Evolutionary conservation across 805 yeast species (phyloP), one percentile per base, ranked within the genome.

Genomic region (Kregervanrija pseudodelftensis): DNA sequence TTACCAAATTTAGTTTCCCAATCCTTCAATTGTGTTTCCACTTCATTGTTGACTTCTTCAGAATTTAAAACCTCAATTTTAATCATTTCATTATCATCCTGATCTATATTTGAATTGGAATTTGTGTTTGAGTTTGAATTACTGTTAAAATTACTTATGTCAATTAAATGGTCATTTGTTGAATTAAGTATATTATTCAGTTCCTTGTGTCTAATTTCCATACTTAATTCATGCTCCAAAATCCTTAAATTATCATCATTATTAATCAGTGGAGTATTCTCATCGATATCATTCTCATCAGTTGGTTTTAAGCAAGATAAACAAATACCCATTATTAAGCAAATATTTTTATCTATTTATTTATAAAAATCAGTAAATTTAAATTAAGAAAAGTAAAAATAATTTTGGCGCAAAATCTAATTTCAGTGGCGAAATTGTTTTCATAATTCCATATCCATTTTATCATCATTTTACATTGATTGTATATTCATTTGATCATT

Each of bases 131-230:
- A 34, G 12, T 35, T 39, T 5, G 45, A 37, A 39, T 40, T 39
- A 8, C 36, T 17, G 32, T 46, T 48, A 37, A 59, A 54, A 14
- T 49, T 52, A 1, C 60, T 46, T 30, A 59, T 47, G 44, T 61
- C 65, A n/a, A 60, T 59, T 13, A 63, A 47, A 43, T 60, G 58
- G 31, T 64, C 67, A 43, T 62, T 64, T 5, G 68, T 61, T 13
- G 63, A 53, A 42, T 60, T 60, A 13, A 64, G 49, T 30, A 64
- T 64, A 36, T 55, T 56, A 41, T 60, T 56, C 42, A 64, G 52
- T 38, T 62, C 64, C 34, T 56, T 61, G 40, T 64, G 61, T 35
- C 68, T 53, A 12, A 50, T 52, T 44, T 60, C 65, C 32, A 53
- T 42, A 5, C 48, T 41, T 8, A 54, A 50, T 30, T 59, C 60